These are phyloP conservation scores for Naegleria gruberi DNA, from an alignment of 208 protist genomes.

Conservation along the genomic window DNA sequence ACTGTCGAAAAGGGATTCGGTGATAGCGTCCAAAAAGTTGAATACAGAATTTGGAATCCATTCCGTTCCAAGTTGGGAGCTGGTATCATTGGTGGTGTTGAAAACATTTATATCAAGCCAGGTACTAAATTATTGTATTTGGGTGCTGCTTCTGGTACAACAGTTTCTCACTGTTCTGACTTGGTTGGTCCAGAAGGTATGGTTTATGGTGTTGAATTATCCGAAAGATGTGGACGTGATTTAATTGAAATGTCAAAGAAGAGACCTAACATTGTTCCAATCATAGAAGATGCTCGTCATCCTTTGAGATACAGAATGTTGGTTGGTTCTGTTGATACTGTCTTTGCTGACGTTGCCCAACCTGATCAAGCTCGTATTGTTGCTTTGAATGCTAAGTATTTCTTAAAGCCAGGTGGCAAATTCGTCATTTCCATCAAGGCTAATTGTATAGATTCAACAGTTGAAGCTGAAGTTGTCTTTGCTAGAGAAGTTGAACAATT, in stretches of 20 bases:
- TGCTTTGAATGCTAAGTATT: constrained; percentile 95
- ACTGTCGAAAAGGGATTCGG: constrained; percentile 54
- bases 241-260: constrained; percentile 99
- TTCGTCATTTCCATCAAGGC: constrained; percentile 99
- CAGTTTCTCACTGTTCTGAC: constrained; percentile 99
- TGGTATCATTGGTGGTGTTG: constrained; percentile 94
- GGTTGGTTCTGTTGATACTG: constrained; percentile 96
- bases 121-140: constrained; percentile 99
- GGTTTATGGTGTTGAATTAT: constrained; percentile 99
- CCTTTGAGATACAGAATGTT: constrained; percentile 99
- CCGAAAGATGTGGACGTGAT: constrained; percentile 96
- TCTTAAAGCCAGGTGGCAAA: constrained; percentile 98
- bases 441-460: constrained; percentile 99
- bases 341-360: constrained; percentile 99
- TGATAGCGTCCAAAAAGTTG: constrained; percentile 82
- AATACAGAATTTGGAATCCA: constrained; percentile 99
- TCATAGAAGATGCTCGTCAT: constrained; percentile 99
- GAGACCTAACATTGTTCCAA: constrained; percentile 99
- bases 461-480: constrained; percentile 91
- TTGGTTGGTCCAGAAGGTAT: constrained; percentile 96
- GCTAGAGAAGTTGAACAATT: constrained; percentile 93
- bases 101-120: constrained; percentile 94
- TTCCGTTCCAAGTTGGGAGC: constrained; percentile 99
- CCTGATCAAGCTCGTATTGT: constrained; percentile 99
- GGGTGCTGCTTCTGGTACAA: constrained; percentile 99